Evolutionary conservation across 2,329 filamentous ascomycete species (phyloP).

Genomic region (Coniochaeta hoffmannii): DNA sequence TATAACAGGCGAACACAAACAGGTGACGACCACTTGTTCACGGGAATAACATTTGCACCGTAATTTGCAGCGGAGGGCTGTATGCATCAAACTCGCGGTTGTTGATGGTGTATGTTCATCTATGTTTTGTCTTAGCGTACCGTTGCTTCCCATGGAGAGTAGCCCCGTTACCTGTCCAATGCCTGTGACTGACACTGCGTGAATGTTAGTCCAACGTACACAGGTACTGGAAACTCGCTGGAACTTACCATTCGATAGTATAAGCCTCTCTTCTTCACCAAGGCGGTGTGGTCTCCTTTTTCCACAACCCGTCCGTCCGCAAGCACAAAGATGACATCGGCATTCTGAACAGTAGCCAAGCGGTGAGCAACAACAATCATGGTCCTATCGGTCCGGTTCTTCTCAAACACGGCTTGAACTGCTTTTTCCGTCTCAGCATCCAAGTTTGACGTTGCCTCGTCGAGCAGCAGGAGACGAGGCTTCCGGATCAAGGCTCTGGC

Average conservation of each 20-base stretch:
- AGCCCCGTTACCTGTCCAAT: constrained; percentile 34
- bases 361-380: constrained; percentile 73
- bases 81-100: too few species aligned
- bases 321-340: constrained; percentile 71
- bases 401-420: constrained; percentile 61
- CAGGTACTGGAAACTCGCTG: neutral
- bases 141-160: too few species aligned
- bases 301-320: constrained; percentile 56
- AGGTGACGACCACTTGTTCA: too few species aligned
- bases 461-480: constrained; percentile 60
- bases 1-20: too few species aligned
- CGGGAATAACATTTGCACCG: too few species aligned
- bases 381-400: constrained; percentile 49
- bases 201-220: constrained; percentile 1
- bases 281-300: constrained; percentile 41
- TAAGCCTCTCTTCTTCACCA: constrained; percentile 41
- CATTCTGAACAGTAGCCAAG: constrained; percentile 71
- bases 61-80: too few species aligned
- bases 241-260: constrained; percentile 50
- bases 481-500: constrained; percentile 59
- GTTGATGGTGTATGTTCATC: too few species aligned
- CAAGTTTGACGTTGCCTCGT: constrained; percentile 65
- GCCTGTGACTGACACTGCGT: constrained; percentile 49
- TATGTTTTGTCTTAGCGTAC: too few species aligned
- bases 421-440: constrained; percentile 50